Evolutionary conservation across 768 basidiomycete genomes (phyloP), one percentile per base, ranked within the genome.

Genomic region (Lactarius pseudohatsudake): DNA sequence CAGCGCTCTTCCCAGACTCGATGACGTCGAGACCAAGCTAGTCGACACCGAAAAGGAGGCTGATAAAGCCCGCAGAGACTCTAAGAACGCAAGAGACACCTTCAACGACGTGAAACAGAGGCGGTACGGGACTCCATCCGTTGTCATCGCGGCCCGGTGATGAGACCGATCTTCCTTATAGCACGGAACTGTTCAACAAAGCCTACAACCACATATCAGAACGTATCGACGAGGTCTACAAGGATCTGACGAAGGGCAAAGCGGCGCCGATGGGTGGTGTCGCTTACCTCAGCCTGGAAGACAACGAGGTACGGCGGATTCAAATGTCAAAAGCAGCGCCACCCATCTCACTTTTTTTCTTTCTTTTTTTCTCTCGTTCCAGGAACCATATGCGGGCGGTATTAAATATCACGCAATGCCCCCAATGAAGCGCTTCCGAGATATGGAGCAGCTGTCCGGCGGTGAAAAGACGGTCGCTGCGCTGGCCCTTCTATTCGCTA

Each of bases 321-420:
- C 41, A 11, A 22, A 11, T 47, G 45, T 22, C 20, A 47, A n/a
- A 57, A 50, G 10, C 40, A 55, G 8, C 50, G 15, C 20, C 30
- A n/a, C 10, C 3, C 60, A 38, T 45, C 15, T 28, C 3, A 75
- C 36, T 18, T 40, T 38, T 26, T 26, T 40, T 20, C 9, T 13
- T 26, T 26, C 13, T 40, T 38, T 59, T 10, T 10, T 26, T 26
- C 34, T 20, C 9, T 13, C 10, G 5, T 50, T 64, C 60, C 68
- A 91, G 91, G 91, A 92, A 77, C 92, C 93, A 1, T 94, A 94
- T 70, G 81, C 80, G 26, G 87, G 85, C 43, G 94, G 97, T 62
- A 93, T 99, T 80, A 98, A 97, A 77, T 98, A 98, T 75, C 96
- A 98, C 74, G 96, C 96, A 1, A 99, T 98, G 97, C 97, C 97